phyloP scores from a whole-genome alignment of 2,329 filamentous ascomycete species.

The Botrytis paeoniae region DNA sequence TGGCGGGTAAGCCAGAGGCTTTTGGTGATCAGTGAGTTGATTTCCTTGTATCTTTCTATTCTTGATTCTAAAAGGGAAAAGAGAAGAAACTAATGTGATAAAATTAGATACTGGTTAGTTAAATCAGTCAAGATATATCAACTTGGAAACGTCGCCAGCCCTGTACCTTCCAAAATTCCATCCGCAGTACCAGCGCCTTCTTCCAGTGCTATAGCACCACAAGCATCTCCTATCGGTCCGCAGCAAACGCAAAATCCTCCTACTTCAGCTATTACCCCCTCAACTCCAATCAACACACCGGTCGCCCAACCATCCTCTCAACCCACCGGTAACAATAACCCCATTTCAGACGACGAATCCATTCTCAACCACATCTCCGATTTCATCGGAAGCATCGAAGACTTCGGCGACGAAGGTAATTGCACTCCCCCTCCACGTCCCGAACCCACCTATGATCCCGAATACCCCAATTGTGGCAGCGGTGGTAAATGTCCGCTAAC shows the following conservation, averaged over 20 bases:
- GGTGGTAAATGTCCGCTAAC: not conserved
- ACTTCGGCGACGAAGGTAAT: not conserved
- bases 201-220: not conserved
- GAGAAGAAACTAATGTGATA: not conserved
- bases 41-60: not conserved
- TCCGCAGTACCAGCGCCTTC: not conserved
- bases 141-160: not conserved
- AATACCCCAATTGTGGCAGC: not conserved
- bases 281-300: not conserved
- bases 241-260: not conserved
- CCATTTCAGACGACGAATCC: not conserved
- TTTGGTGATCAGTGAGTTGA: conserved; percentile 63
- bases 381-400: not conserved
- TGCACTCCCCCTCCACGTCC: not conserved
- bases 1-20: conserved; percentile 64
- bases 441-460: not conserved
- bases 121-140: conserved; percentile 1
- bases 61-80: not conserved
- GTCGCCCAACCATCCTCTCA: no score
- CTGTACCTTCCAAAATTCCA: not conserved
- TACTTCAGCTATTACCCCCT: not conserved
- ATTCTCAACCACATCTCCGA: not conserved
- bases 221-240: not conserved
- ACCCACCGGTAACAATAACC: not conserved
- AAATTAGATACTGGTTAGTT: not conserved